These are phyloP conservation scores for Mycothermus thermophilus DNA, from an alignment of 495 filamentous ascomycete genomes.

Conservation along the genomic window DNA sequence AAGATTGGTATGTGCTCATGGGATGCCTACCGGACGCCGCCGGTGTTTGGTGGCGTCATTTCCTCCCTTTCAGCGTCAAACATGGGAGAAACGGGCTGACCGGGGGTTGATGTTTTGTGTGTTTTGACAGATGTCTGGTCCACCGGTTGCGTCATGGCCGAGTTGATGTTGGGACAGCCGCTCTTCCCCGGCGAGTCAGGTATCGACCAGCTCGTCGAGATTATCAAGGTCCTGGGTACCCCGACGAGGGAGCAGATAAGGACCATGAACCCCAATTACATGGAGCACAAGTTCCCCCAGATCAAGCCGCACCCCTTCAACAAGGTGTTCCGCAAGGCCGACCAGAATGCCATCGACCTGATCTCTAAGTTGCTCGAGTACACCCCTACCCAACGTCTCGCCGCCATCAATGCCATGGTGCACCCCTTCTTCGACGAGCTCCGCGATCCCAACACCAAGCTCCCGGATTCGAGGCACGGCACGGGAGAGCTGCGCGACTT, in stretches of 20 bases:
- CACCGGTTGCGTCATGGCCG: conserved; percentile 97
- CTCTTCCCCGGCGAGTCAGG: conserved; percentile 98
- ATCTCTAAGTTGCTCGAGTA: conserved; percentile 92
- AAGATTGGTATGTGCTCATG: conserved; percentile 70
- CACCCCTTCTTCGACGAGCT: conserved; percentile 98
- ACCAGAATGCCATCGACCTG: conserved; percentile 81
- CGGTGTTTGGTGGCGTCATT: not conserved
- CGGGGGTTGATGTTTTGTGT: too few relatives aligned
- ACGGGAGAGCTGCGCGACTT: conserved; percentile 63
- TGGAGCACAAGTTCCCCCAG: conserved; percentile 99
- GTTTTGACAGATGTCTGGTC: conserved; percentile 91
- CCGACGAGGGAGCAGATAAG: conserved; percentile 97
- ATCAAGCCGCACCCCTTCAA: conserved; percentile 99
- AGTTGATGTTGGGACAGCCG: conserved; percentile 96
- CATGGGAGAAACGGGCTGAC: conserved; percentile 3
- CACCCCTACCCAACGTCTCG: conserved; percentile 87
- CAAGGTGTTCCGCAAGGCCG: conserved; percentile 96
- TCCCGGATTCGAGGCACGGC: conserved; percentile 87
- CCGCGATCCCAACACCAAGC: conserved; percentile 67
- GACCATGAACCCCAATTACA: conserved; percentile 99
- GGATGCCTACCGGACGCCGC: not conserved
- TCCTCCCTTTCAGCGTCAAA: too few relatives aligned
- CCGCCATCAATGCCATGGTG: conserved; percentile 91
- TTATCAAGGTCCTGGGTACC: conserved; percentile 97
- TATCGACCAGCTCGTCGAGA: conserved; percentile 97